Percentiles rank a stretch among this genome's conserved stretches.
Conservation (phyloP, 2,329 filamentous ascomycete genomes). For the Cordyceps cicadae region DNA sequence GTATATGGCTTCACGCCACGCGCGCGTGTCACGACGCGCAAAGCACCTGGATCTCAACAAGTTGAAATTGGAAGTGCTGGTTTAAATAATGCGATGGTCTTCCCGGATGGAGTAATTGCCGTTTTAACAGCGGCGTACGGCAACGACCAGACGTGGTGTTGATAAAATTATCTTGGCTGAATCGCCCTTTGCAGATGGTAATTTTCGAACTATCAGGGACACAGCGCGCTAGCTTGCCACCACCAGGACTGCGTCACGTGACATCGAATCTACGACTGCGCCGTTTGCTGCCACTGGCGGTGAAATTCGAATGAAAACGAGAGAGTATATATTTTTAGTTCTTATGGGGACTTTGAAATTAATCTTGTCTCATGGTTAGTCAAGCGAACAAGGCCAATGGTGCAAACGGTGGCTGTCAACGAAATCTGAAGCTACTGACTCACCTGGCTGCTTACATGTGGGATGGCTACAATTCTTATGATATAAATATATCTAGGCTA, state of each 20-base stretch:
- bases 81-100: slow-evolving; percentile 8
- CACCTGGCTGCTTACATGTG: no score
- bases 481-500: no score
- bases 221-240: slow-evolving; percentile 7
- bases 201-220: slow-evolving; percentile 22
- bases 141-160: slow-evolving; percentile 23
- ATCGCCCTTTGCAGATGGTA: slow-evolving; percentile 17
- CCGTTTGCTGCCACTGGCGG: not conserved
- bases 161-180: slow-evolving; percentile 15
- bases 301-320: not conserved
- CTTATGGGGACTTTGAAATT: no score
- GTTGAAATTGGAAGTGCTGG: slow-evolving; percentile 8
- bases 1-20: slow-evolving; percentile 26
- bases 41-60: not conserved
- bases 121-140: slow-evolving; percentile 22
- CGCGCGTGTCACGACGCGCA: slow-evolving; percentile 28
- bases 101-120: slow-evolving; percentile 19
- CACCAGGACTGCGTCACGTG: slow-evolving; percentile 6
- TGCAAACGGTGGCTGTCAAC: no score
- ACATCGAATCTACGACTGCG: not conserved
- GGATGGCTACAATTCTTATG: not conserved
- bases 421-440: no score
- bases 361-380: no score
- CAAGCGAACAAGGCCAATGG: no score
- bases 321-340: not conserved